phyloP scores from a whole-genome alignment of 2,329 filamentous ascomycete species.

The Aspergillus tanneri region DNA sequence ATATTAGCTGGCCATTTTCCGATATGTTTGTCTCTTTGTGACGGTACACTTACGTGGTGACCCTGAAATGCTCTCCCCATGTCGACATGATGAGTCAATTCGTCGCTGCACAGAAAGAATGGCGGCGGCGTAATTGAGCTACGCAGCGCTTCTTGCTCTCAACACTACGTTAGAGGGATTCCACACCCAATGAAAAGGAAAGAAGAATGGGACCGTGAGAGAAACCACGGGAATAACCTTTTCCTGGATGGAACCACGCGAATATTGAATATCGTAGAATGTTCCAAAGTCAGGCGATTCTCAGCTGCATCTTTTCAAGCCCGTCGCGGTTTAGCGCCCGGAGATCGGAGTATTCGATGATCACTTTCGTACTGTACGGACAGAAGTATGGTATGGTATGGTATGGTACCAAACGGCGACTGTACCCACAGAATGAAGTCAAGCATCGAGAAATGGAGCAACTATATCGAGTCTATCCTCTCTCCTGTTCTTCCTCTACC shows the following conservation, averaged over 20 bases:
- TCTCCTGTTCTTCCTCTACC: neutral
- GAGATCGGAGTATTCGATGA: slow-evolving; percentile 23
- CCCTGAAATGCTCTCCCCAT: slow-evolving; percentile 77
- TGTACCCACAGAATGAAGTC: too few relatives aligned
- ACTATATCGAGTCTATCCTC: too few relatives aligned
- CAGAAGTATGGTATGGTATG: slow-evolving; percentile 2
- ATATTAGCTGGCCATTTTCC: slow-evolving; percentile 2
- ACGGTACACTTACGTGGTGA: slow-evolving; percentile 67
- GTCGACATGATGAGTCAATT: slow-evolving; percentile 67
- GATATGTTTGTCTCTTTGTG: neutral
- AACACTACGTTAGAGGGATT: neutral
- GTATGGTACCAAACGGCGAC: too few relatives aligned
- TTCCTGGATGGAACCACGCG: neutral
- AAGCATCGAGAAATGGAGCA: too few relatives aligned
- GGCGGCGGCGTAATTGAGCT: neutral
- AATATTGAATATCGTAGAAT: neutral
- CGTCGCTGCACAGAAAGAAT: neutral
- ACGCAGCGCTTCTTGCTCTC: neutral
- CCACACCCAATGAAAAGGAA: neutral
- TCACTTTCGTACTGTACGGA: neutral
- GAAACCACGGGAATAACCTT: slow-evolving; percentile 1
- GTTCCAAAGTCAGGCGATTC: neutral
- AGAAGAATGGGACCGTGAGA: neutral
- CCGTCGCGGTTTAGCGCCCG: slow-evolving; percentile 18
- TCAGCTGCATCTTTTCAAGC: slow-evolving; percentile 9